phyloP scores from a whole-genome alignment of 1,139 yeast genomes.

The Saccharomyces pastorianus region DNA sequence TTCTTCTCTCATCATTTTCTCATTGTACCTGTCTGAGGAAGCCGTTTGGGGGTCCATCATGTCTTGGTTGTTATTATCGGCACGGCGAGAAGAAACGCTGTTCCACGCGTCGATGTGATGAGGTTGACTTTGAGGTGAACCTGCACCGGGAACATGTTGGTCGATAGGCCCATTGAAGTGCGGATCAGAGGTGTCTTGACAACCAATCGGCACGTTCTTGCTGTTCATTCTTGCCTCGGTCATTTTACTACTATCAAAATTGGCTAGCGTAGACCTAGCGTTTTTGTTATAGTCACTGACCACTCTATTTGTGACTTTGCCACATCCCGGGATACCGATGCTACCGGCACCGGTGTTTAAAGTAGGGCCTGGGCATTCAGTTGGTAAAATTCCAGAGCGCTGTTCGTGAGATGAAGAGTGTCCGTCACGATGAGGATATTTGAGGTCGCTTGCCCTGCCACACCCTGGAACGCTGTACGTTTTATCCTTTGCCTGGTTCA shows the following conservation, averaged over 20 bases:
- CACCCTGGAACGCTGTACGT: conserved; percentile 4
- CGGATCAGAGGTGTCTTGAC: conserved; percentile 9
- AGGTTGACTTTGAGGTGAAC: conserved; percentile 5
- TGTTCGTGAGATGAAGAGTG: background rate
- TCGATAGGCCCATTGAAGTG: conserved; percentile 8
- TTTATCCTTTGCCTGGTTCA: conserved; percentile 1
- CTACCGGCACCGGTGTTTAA: conserved; percentile 2
- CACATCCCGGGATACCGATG: conserved; percentile 16
- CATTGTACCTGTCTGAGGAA: background rate
- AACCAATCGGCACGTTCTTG: conserved; percentile 8
- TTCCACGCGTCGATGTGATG: conserved; percentile 8
- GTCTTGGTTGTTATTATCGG: background rate
- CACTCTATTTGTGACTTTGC: conserved; percentile 5
- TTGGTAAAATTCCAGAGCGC: conserved; percentile 8
- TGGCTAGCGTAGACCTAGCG: background rate
- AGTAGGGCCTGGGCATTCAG: conserved; percentile 6
- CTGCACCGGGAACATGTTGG: conserved; percentile 15
- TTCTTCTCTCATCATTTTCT: background rate
- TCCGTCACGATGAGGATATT: conserved; percentile 3
- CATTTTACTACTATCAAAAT: conserved; percentile 7
- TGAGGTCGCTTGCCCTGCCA: background rate
- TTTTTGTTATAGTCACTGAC: background rate
- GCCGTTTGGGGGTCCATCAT: background rate
- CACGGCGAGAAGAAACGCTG: conserved; percentile 3
- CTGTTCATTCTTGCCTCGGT: conserved; percentile 15